A percentile compares a stretch with the other conserved stretches of the same genome.
Evolutionary conservation across 2,329 filamentous ascomycete genomes (phyloP).

Genomic region (Epichloe gansuensis): DNA sequence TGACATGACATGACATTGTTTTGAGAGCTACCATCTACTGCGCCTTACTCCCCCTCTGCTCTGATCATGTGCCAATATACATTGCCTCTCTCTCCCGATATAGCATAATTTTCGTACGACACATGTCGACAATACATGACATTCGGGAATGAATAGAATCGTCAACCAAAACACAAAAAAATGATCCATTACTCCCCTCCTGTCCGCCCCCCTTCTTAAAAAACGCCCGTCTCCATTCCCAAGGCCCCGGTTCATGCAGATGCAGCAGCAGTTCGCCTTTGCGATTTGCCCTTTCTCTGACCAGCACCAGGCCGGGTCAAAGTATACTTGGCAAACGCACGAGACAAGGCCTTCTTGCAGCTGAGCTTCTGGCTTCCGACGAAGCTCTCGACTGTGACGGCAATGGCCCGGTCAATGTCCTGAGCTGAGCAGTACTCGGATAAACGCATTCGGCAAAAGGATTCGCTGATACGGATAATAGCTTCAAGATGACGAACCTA

Average conservation of each 20-base stretch:
- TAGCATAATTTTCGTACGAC: background rate
- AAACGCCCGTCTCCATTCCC: background rate
- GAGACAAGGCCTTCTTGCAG: constrained; percentile 88
- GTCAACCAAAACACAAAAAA: background rate
- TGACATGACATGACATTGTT: no score
- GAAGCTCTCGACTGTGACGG: constrained; percentile 91
- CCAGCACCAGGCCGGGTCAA: constrained; percentile 35
- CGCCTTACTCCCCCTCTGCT: background rate
- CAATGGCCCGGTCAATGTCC: constrained; percentile 94
- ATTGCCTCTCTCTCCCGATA: background rate
- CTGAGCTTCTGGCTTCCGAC: constrained; percentile 94
- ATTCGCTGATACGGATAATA: constrained; percentile 87
- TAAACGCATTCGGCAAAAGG: constrained; percentile 96
- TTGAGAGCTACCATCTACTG: background rate
- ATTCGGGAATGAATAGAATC: background rate
- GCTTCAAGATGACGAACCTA: constrained; percentile 95
- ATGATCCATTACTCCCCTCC: background rate
- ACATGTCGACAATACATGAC: background rate
- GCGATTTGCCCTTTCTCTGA: constrained; percentile 10
- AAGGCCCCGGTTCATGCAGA: background rate
- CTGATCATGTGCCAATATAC: background rate
- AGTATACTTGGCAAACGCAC: constrained; percentile 93
- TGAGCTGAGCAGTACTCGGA: constrained; percentile 82
- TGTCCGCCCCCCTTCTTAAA: background rate
- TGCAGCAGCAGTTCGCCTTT: constrained; percentile 1